Evolutionary conservation across 257 asterid genomes (phyloP), one percentile per base, ranked within the genome.

Genomic region (Solanum pimpinellifolium): DNA sequence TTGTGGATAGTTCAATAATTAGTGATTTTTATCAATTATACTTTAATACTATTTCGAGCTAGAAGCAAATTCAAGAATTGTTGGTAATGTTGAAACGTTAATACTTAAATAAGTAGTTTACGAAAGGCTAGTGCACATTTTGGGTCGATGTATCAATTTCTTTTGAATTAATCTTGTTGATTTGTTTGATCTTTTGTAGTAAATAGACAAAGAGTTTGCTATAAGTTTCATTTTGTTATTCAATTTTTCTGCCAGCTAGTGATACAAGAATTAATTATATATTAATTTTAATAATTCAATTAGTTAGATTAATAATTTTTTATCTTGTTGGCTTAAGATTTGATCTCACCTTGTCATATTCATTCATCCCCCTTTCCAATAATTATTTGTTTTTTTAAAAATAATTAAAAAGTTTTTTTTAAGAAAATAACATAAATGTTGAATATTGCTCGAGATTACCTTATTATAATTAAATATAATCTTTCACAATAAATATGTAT

Each of bases 371-470:
- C 68, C 27, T 59, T 59, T 20, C 11, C 68, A 21, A 8, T 21
- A 59, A 59, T 1, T 25, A 3, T 20, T 21, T 59, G 0, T 7
- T 59, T 21, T 59, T 59, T 0, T 0, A 8, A 59, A 59, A 59
- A 33, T 3, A 33, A 33, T 33, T 4, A 46, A 12, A 1, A 2
- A 0, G 2, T 2, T 47, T 13, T 49, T 47, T 14, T 1, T 0
- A 15, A 16, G 39, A 37, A 49, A 52, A 52, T 8, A 16, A 52
- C 60, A 15, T 52, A 52, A 52, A 52, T 15, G 59, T 18, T 52
- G n/a, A 59, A 59, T 20, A 3, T 20, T 59, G 66, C 66, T 59
- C 23, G 5, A 59, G 66, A 59, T 52, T 15, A 52, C 62, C 21
- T 52, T 16, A 52, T 52, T 18, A 52, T 56, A 18, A 56, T 56